Evolutionary conservation across 2,329 filamentous ascomycete genomes (phyloP).

Genomic region (Calonectria honghensis): DNA sequence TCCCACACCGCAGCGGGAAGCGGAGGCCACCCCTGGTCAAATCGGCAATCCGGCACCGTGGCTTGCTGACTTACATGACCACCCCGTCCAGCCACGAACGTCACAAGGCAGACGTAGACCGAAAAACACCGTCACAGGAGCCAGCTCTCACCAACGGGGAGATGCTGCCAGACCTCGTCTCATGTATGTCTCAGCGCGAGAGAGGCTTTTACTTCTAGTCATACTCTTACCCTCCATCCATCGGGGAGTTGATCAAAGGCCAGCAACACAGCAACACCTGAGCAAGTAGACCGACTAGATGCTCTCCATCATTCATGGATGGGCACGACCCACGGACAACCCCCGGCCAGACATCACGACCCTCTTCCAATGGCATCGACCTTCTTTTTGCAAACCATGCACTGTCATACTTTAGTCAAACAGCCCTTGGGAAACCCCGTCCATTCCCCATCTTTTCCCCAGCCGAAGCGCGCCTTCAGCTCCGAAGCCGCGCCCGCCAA

Average conservation of each 20-base stretch:
- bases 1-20: conserved; percentile 34
- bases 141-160: conserved; percentile 14
- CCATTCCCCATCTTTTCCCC: conserved; percentile 16
- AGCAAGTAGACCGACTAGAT: background rate
- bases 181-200: conserved; percentile 6
- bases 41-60: conserved; percentile 53
- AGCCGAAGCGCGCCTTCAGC: background rate
- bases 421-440: conserved; percentile 24
- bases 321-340: conserved; percentile 18
- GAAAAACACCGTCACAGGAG: conserved; percentile 5
- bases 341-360: background rate
- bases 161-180: background rate
- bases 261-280: background rate
- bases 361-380: conserved; percentile 15
- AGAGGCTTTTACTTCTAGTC: background rate
- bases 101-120: conserved; percentile 1
- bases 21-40: conserved; percentile 27
- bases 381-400: conserved; percentile 18
- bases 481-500: background rate
- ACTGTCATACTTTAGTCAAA: conserved; percentile 19
- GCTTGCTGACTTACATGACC: conserved; percentile 44
- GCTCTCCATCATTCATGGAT: background rate
- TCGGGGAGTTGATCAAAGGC: background rate
- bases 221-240: background rate
- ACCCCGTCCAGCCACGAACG: background rate